Evolutionary conservation across 139 green algal genomes (phyloP), one percentile per base, ranked within the genome.

Genomic region (Zygnema circumcarinatum): DNA sequence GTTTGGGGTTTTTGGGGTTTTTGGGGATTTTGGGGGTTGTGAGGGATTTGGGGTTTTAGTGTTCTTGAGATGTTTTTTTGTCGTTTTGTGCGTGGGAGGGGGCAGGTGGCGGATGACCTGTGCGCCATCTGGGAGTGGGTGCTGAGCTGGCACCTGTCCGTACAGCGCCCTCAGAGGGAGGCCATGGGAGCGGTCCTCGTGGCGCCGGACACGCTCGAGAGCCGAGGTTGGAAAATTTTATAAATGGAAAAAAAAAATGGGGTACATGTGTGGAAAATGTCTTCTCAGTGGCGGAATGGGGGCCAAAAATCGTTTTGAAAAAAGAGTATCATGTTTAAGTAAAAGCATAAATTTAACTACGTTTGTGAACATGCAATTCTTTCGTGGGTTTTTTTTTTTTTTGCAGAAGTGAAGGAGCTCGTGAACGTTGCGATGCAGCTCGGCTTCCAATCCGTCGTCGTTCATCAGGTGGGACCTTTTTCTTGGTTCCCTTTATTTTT

Each of bases 351-450:
- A n/a, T n/a, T n/a, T n/a, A n/a, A n/a, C n/a, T n/a, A n/a, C n/a
- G n/a, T n/a, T n/a, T n/a, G n/a, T n/a, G n/a, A n/a, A n/a, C n/a
- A n/a, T 21, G 72, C 20, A 79, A 32, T 54, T 21, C 72, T 79
- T 21, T 21, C 16, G 20, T 79, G 21, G 72, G 40, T 47, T 32
- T 79, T 84, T 38, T 68, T 21, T 84, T 32, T 84, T 81, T 81
- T 79, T 84, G 62, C 68, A 87, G 85, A 90, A 40, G 42, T 90
- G n/a, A 81, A 62, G 67, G 85, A 90, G 85, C 16, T 90, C 53
- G 78, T 82, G 41, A 22, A 36, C 21, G 16, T 89, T 36, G 21
- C 79, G 35, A 54, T 90, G 39, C 20, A 88, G 76, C 62, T 90
- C 35, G 33, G 38, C 25, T 88, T 90, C 25, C 21, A 22, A 11